Base-by-base conservation (phyloP, 2,329 filamentous ascomycete species). In the Myriosclerotinia scirpicola region DNA sequence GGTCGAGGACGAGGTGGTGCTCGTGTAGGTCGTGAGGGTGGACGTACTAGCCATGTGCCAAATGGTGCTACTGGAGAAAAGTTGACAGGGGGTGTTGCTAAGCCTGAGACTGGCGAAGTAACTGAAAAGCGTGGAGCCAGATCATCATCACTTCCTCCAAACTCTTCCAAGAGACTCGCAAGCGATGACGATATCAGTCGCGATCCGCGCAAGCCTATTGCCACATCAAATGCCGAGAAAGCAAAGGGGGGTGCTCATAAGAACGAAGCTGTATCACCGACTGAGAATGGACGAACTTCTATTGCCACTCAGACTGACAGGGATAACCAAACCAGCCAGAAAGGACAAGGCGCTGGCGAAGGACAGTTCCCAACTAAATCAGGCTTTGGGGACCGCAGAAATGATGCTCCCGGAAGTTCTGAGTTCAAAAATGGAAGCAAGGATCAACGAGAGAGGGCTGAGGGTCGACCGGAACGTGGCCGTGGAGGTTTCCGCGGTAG, bases 401-500 rank as follows among this genome's bases (percentile, higher is more conserved):
- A 68, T 67, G 77, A 79, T 15, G 67, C 67, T 40, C 63, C 69
- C 40, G 56, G 68, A 30, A 69, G 44, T 60, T 68, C 70, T 20
- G 56, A 68, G 44, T 64, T 64, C 50, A 75, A 73, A 66, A 73
- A 75, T n/a, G 71, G 67, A 53, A 67, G 60, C 46, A 71, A 74
- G 20, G 68, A 75, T 42, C 26, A 69, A 60, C 75, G 76, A 63
- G 77, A 77, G 44, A 76, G 79, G 60, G 77, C 77, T 50, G 78
- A 78, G 62, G 75, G 76, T 30, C 75, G 80, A 58, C 74, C 78
- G 63, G 78, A 78, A 68, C 79, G 78, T 67, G 71, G 76, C 53
- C 80, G 83, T 67, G 83, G 83, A 64, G 79, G 79, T 26, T 78
- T 74, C 63, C 80, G 81, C 67, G 79, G 79, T 54, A 78, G 83